Conservation (phyloP, 257 asterid genomes). For the Solanum dulcamara region DNA sequence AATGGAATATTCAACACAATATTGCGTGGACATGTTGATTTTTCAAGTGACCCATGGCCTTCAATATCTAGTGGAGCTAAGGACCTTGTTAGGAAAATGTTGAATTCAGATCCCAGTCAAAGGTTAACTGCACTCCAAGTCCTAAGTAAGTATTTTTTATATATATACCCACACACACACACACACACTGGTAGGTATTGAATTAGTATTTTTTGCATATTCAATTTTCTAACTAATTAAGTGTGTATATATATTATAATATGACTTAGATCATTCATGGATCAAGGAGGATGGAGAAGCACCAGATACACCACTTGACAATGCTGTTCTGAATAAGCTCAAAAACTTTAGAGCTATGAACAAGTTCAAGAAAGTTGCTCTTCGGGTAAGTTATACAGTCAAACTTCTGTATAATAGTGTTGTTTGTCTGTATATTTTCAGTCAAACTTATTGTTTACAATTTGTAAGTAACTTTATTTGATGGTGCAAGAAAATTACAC, state of each 20-base stretch:
- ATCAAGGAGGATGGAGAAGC: conserved; percentile 74
- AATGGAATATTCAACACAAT: conserved; percentile 54
- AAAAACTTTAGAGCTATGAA: conserved; percentile 55
- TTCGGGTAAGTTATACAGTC: conserved; percentile 20
- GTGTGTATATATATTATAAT: background rate
- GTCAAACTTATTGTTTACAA: background rate
- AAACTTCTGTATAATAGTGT: background rate
- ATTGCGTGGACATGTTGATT: conserved; percentile 39
- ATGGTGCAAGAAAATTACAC: background rate
- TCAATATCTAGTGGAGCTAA: conserved; percentile 47
- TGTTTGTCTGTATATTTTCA: background rate
- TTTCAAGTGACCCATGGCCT: conserved; percentile 55
- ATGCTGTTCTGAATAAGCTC: conserved; percentile 42
- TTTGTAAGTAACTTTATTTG: background rate
- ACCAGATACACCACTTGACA: conserved; percentile 52
- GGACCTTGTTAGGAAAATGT: conserved; percentile 51
- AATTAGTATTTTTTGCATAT: background rate
- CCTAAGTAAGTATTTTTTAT: conserved; percentile 20
- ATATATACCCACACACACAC: background rate
- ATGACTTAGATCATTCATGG: conserved; percentile 50
- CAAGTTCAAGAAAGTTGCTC: conserved; percentile 59
- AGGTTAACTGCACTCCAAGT: conserved; percentile 49
- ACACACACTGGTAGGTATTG: background rate
- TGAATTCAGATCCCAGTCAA: conserved; percentile 46
- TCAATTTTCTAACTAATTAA: background rate